Conservation (phyloP, 176 grass and related monocot genomes). For the Aegilops speltoides region DNA sequence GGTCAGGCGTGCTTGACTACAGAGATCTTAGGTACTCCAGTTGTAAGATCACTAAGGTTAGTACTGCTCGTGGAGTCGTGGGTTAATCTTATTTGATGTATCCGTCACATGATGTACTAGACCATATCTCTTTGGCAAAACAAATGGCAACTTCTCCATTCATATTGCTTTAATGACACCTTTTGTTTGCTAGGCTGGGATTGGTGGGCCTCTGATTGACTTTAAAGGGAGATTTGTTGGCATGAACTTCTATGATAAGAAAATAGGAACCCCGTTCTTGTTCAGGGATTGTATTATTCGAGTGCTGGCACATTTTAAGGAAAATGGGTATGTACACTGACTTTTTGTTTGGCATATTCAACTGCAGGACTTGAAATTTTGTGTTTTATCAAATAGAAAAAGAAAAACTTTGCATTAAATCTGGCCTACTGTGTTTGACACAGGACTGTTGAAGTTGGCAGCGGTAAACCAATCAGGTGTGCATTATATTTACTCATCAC, state of each 20-base stretch:
- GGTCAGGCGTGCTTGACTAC: not conserved
- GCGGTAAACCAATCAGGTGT: not conserved
- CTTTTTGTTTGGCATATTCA: not conserved
- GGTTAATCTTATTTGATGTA: not conserved
- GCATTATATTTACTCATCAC: not conserved
- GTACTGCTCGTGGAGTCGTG: not conserved
- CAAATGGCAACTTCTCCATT: not conserved
- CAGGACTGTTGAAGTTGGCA: not conserved
- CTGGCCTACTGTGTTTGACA: not conserved
- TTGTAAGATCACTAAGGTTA: constrained; percentile 24
- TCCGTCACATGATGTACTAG: not conserved
- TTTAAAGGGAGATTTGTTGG: constrained; percentile 9
- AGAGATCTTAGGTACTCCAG: not conserved
- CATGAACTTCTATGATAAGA: constrained; percentile 24
- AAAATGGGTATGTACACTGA: not conserved
- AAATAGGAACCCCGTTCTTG: constrained; percentile 14
- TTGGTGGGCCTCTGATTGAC: constrained; percentile 18
- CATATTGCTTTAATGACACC: not conserved
- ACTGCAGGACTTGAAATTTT: not conserved
- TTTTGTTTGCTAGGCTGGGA: constrained; percentile 26
- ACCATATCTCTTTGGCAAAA: not conserved
- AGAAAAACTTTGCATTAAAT: not conserved
- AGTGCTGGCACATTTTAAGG: constrained; percentile 13
- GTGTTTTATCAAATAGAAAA: not conserved
- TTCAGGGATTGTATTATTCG: not conserved